phyloP scores from a whole-genome alignment of 2,329 filamentous ascomycete genomes.

The Didymellaceae sp. region DNA sequence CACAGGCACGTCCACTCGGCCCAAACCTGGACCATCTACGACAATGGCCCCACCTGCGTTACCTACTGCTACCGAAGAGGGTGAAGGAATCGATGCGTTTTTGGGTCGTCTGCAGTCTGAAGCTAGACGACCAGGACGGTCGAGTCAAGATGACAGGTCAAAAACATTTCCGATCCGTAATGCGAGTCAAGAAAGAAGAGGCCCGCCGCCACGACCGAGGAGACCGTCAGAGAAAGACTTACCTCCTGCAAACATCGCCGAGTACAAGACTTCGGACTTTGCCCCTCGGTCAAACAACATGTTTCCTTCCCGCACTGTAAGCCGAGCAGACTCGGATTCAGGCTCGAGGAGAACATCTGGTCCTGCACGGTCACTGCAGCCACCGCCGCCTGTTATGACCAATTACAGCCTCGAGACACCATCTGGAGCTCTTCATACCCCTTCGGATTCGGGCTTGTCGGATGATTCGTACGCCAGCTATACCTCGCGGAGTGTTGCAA shows the following conservation, averaged over 20 bases:
- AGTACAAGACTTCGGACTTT: constrained; percentile 28
- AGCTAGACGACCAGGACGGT: constrained; percentile 26
- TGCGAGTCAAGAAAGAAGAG: constrained; percentile 28
- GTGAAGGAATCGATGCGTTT: constrained; percentile 49
- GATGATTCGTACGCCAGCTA: constrained; percentile 47
- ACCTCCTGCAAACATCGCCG: constrained; percentile 26
- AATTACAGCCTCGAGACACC: constrained; percentile 30
- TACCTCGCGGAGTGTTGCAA: constrained; percentile 43
- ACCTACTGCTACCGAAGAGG: constrained; percentile 27
- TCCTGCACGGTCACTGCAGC: constrained; percentile 22
- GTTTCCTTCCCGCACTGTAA: constrained; percentile 35
- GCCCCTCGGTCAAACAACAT: constrained; percentile 26
- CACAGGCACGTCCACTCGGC: constrained; percentile 33
- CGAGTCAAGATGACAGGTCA: constrained; percentile 25
- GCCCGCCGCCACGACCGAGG: constrained; percentile 30
- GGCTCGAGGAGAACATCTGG: constrained; percentile 10
- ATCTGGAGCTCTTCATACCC: constrained; percentile 43
- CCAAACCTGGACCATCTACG: constrained; percentile 16
- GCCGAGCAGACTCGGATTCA: constrained; percentile 26
- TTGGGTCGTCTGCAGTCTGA: constrained; percentile 46
- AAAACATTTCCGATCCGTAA: constrained; percentile 31
- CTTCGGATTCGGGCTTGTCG: constrained; percentile 50
- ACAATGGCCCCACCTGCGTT: constrained; percentile 26
- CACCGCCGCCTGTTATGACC: constrained; percentile 30
- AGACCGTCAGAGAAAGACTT: constrained; percentile 39